phyloP scores from a whole-genome alignment of 345 rosid species.

The Boechera divaricarpa region DNA sequence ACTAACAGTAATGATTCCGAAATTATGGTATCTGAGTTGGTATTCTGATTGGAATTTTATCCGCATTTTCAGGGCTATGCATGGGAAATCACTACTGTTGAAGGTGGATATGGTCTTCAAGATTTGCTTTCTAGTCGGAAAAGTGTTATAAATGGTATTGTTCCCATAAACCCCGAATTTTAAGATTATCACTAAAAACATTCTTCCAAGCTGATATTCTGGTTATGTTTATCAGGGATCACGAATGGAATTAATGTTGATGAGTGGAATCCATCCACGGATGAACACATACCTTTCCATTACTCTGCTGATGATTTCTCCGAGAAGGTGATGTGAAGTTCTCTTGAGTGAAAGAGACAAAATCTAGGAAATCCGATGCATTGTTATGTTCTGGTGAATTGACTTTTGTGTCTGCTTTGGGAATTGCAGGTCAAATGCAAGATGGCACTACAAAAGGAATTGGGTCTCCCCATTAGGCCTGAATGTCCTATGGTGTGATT shows the following conservation, averaged over 20 bases:
- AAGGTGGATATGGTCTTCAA: conserved; percentile 93
- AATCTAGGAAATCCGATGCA: background rate
- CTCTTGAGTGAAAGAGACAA: background rate
- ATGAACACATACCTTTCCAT: conserved; percentile 65
- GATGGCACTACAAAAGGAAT: conserved; percentile 85
- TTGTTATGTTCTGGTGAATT: conserved; percentile 41
- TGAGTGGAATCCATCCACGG: conserved; percentile 89
- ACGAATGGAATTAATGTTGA: conserved; percentile 80
- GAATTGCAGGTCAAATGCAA: conserved; percentile 73
- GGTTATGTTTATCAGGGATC: conserved; percentile 57
- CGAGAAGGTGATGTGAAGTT: conserved; percentile 64
- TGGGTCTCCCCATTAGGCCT: conserved; percentile 85
- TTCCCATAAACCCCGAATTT: background rate
- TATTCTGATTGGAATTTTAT: background rate
- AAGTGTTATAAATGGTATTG: conserved; percentile 76
- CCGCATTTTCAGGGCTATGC: conserved; percentile 75
- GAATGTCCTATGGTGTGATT: conserved; percentile 81
- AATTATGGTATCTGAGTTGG: background rate
- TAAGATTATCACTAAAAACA: too few relatives aligned
- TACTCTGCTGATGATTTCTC: conserved; percentile 74
- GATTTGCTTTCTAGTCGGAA: conserved; percentile 74
- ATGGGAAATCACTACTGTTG: conserved; percentile 95
- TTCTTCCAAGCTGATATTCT: conserved; percentile 6
- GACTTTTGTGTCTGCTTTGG: conserved; percentile 32
- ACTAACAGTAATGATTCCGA: background rate